Evolutionary conservation across 2,329 filamentous ascomycete genomes (phyloP).

Genomic region (Aspergillus ibericus): DNA sequence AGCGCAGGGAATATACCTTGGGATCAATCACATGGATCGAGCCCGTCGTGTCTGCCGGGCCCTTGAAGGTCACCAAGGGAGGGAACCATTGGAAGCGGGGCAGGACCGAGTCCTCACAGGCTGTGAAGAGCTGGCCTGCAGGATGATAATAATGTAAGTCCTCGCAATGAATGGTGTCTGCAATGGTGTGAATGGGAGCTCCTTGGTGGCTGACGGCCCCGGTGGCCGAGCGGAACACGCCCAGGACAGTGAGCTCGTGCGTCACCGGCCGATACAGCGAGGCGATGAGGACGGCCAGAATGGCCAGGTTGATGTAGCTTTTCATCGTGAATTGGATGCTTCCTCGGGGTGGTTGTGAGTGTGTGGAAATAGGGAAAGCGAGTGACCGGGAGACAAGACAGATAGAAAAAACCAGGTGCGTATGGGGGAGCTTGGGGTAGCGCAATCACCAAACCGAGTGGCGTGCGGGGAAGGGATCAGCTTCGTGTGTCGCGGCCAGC

Average conservation of each 20-base stretch:
- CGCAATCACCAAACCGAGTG: too few species aligned
- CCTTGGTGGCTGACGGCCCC: conserved; percentile 25
- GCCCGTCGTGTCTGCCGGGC: conserved; percentile 32
- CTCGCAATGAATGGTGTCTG: conserved; percentile 59
- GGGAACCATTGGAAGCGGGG: conserved; percentile 57
- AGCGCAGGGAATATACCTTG: conserved; percentile 28
- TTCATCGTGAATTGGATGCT: conserved; percentile 20
- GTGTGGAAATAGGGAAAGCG: neutral
- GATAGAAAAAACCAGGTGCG: neutral
- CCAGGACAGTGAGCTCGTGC: conserved; percentile 24
- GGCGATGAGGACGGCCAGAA: conserved; percentile 22
- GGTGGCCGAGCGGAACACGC: conserved; percentile 23
- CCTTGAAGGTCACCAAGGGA: conserved; percentile 44
- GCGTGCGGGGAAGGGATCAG: too few species aligned
- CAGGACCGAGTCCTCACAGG: conserved; percentile 51
- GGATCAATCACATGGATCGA: conserved; percentile 55
- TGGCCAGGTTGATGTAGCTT: conserved; percentile 19
- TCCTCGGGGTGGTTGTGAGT: neutral
- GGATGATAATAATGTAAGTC: conserved; percentile 58
- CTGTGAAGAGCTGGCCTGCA: conserved; percentile 55
- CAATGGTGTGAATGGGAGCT: conserved; percentile 45
- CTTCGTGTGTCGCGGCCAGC: too few species aligned
- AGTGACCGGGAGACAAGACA: neutral
- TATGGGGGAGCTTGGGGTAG: too few species aligned
- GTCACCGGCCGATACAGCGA: conserved; percentile 19